Evolutionary conservation across 331 rosid species (phyloP), one percentile per base, ranked within the genome.

Genomic region (Malus hybrid): DNA sequence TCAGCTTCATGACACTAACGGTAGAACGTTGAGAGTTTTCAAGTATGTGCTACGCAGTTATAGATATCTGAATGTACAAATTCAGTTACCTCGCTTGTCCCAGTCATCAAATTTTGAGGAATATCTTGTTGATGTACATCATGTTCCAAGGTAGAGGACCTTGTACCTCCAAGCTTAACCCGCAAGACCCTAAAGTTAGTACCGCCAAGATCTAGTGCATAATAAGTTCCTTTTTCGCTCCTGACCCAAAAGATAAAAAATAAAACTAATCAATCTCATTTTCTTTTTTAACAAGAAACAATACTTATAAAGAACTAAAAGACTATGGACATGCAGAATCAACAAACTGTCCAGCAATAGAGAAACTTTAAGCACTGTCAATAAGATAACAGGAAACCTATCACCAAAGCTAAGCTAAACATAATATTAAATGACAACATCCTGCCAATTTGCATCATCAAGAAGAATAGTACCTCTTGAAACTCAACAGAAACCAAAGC

Each of bases 161-260:
- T 85, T 56, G 72, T 85, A 80, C 89, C 93, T 67, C 72, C 79
- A 60, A 88, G 84, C 68, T 85, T 91, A 77, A 90, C 85, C 75
- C 92, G 83, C 83, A 88, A 83, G 77, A 88, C 93, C 87, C 93
- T 81, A 74, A 85, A 88, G 88, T 90, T 76, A 71, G 97, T 83
- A 76, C 88, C 89, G 39, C 90, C 92, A 75, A 92, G 89, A 85
- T 92, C 83, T 67, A 92, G 87, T 16, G 96, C 93, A 80, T 92
- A 90, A 79, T 81, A 88, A 71, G 88, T 85, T 82, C 93, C 97
- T 73, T 69, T 86, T 76, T 92, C 96, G 54, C 80, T 79, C 89
- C 97, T 91, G 87, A 56, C 69, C 76, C 67, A 68, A 60, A 63
- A 70, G 54, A 48, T 44, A 28, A 50, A 61, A 48, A 18, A 11